Conservation (phyloP, 495 filamentous ascomycete species). For the Penicillium longicatenatum region DNA sequence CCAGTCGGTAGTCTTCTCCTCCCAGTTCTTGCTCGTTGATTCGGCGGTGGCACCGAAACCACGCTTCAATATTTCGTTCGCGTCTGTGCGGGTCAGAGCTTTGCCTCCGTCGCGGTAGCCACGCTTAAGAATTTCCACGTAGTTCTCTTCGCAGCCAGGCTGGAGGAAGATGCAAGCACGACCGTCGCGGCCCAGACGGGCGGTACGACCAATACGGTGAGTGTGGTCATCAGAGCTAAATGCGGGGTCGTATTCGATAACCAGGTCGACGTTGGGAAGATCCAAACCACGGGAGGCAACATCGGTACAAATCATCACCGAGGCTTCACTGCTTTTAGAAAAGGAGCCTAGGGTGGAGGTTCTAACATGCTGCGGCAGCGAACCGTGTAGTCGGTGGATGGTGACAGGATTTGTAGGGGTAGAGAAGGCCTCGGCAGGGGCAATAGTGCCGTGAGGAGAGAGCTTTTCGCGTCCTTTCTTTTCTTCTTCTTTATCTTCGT, state of each 20-base stretch:
- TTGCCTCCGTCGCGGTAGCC: constrained; percentile 58
- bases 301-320: constrained; percentile 88
- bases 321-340: constrained; percentile 60
- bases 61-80: constrained; percentile 62
- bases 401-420: constrained; percentile 58
- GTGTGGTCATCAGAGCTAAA: constrained; percentile 90
- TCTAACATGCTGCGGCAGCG: constrained; percentile 83
- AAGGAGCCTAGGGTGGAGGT: constrained; percentile 73
- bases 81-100: constrained; percentile 53
- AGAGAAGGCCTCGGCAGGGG: constrained; percentile 51
- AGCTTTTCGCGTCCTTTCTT: constrained; percentile 26
- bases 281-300: constrained; percentile 94
- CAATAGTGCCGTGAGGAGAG: constrained; percentile 51
- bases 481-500: constrained; percentile 26
- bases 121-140: constrained; percentile 70
- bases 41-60: constrained; percentile 55
- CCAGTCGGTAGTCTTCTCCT: constrained; percentile 72
- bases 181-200: constrained; percentile 87
- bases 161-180: constrained; percentile 85
- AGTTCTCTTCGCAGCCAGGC: constrained; percentile 88
- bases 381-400: constrained; percentile 89
- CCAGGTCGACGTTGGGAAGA: constrained; percentile 88
- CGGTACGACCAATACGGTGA: constrained; percentile 92
- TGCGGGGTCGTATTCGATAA: constrained; percentile 92
- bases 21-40: constrained; percentile 56